Base-by-base conservation (phyloP, 2,329 filamentous ascomycete genomes). In the Diaporthe citrichinensis region DNA sequence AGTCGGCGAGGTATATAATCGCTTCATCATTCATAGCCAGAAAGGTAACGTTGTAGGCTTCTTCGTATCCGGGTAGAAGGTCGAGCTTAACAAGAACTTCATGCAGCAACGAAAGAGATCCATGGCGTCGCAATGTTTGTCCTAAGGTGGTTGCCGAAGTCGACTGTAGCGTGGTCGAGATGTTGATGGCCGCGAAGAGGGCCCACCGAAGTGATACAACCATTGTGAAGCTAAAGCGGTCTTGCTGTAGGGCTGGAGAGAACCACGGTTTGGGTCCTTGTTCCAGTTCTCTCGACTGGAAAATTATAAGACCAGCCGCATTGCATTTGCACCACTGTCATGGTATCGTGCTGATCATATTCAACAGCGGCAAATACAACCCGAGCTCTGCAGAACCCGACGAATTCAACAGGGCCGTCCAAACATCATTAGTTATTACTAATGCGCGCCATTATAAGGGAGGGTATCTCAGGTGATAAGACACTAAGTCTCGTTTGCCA, bases 1-100 rank as follows among this genome's bases (percentile, higher is more conserved):
- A 61, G 57, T 61, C 57, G 34, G 57, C 57, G 23, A 61, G 57
- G 23, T 61, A 61, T 39, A 23, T 39, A 14, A 61, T 61, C 34
- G 57, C 57, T 25, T n/a, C 57, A 61, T 61, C 17, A 9, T 41
- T 39, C 57, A 39, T 61, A n/a, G 57, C 57, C 57, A 61, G 34
- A n/a, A 61, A 61, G 4, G 57, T 61, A 39, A 61, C 57, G 9
- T 61, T n/a, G 57, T 14, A 5, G 23, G n/a, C 23, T 61, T 41
- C 34, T 41, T 61, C 57, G 34, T 41, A 61, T 41, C 10, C 34
- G 23, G 57, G n/a, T 5, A 61, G 57, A 39, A 61, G 34, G 34
- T 39, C 34, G 12, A 61, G 57, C 15, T 41, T 39, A 1, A 39
- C 20, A 25, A 61, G 57, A 41, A 41, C 34, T 39, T 61, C 57